Percentiles rank a stretch among this genome's conserved stretches.
Evolutionary conservation across 1,139 yeast genomes (phyloP).

Genomic region (Citeromyces hawaiiensis): DNA sequence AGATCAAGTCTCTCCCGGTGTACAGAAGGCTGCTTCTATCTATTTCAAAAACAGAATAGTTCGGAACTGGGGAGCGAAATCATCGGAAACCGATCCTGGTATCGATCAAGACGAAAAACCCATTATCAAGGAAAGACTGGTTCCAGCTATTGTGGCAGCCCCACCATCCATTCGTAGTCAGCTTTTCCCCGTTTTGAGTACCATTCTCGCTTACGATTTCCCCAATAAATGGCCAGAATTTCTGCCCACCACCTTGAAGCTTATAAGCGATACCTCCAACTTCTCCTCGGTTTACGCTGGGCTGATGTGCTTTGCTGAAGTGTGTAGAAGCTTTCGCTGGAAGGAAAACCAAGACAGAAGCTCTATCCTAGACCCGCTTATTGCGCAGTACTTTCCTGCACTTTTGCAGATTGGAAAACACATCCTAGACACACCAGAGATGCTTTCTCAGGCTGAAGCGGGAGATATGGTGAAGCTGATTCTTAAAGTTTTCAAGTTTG

Average conservation of each 20-base stretch:
- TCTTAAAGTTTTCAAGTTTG: constrained; percentile 71
- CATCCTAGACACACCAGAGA: constrained; percentile 30
- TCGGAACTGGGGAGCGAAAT: constrained; percentile 40
- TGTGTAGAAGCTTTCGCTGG: constrained; percentile 73
- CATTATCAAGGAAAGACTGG: constrained; percentile 46
- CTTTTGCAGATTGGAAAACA: constrained; percentile 53
- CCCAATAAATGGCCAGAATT: constrained; percentile 62
- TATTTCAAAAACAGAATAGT: constrained; percentile 70
- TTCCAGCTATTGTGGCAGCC: constrained; percentile 26
- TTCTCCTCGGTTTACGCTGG: constrained; percentile 62
- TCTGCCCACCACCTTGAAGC: constrained; percentile 40
- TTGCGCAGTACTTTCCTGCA: constrained; percentile 54
- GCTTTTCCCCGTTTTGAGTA: constrained; percentile 56
- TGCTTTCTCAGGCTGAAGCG: constrained; percentile 21
- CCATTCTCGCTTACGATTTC: constrained; percentile 56
- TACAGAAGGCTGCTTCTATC: constrained; percentile 74
- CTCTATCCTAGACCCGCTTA: constrained; percentile 41
- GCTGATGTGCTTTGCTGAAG: constrained; percentile 58
- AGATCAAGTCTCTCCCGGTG: constrained; percentile 35
- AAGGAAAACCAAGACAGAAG: constrained; percentile 44
- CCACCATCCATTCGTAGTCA: constrained; percentile 42
- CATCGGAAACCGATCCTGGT: constrained; percentile 15
- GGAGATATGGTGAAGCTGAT: constrained; percentile 75
- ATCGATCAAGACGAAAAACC: constrained; percentile 65
- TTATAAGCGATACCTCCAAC: constrained; percentile 39